Base-by-base conservation (phyloP, 148 eudicot genomes). In the Silene latifolia region DNA sequence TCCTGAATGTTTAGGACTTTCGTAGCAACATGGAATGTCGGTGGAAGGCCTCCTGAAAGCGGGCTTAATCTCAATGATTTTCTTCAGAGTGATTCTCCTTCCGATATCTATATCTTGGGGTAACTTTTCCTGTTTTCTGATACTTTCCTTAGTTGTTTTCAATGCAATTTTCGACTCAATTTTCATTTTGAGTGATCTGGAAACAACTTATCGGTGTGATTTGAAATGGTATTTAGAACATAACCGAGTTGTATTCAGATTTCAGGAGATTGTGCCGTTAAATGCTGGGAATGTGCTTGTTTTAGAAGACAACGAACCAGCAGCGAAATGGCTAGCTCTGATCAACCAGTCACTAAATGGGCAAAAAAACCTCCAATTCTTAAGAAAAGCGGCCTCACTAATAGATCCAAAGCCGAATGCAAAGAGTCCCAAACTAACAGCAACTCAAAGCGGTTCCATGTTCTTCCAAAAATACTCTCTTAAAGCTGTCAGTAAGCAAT, bases 251-350 rank as follows among this genome's bases (percentile, higher is more conserved):
- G 0, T n/a, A 4, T 56, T 60, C 80, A 90, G 95, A 44, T 90
- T 90, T 73, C 95, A 90, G 88, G 95, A 90, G 79, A 88, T 86
- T 60, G 94, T 90, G 10, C 91, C 91, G 7, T 72, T 90, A 63
- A 90, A 90, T 78, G 94, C 94, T n/a, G 92, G 95, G 53, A 90
- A 90, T 42, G 92, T 88, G 72, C 83, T 90, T 17, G 95, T 84
- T 24, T 78, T 85, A 54, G 95, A 88, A 81, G 95, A 88, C 81
- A 90, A 82, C 15, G 91, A 88, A 59, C 82, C 91, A 39, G 91
- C 91, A 12, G 90, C 94, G 18, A 90, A 78, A 76, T 90, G 94
- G 94, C 76, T 88, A 14, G 77, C 82, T 63, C 74, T 90, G 11
- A 88, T 88, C 35, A 86, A 87, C 62, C 83, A 85, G 24, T 85